Evolutionary conservation across 352 stramenopile genomes (phyloP).

Genomic region (Globisporangium recalcitrans): DNA sequence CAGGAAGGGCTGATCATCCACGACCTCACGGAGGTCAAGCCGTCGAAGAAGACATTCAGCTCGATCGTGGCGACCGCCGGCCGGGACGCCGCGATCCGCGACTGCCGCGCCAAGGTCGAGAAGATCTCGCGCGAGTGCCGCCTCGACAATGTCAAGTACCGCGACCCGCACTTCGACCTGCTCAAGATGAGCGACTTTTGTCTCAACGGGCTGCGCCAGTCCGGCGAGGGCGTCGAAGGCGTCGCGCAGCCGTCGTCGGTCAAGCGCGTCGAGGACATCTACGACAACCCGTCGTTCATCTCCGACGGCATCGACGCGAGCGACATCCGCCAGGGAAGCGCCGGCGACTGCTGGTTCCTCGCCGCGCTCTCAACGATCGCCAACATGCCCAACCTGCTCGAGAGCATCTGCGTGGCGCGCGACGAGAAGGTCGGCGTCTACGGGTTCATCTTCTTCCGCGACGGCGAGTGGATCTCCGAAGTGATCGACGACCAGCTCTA

Average conservation of each 20-base stretch:
- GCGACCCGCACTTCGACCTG: conserved; percentile 34
- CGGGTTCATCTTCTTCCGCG: conserved; percentile 45
- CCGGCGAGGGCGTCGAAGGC: conserved; percentile 11
- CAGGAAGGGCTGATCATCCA: conserved; percentile 4
- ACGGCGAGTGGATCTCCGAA: conserved; percentile 38
- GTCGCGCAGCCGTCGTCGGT: conserved; percentile 14
- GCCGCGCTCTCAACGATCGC: conserved; percentile 59
- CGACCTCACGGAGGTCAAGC: conserved; percentile 7
- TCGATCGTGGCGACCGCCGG: conserved; percentile 1
- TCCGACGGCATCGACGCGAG: conserved; percentile 38
- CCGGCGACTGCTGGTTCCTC: conserved; percentile 81
- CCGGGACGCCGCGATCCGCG: conserved; percentile 4
- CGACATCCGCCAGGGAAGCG: conserved; percentile 62
- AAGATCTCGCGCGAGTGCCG: conserved; percentile 34
- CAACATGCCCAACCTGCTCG: conserved; percentile 57
- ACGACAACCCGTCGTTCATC: conserved; percentile 42
- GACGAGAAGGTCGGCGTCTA: conserved; percentile 40
- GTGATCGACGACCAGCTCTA: conserved; percentile 41
- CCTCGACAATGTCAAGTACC: conserved; percentile 34
- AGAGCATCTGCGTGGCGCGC: conserved; percentile 44
- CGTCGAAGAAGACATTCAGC: conserved; percentile 1
- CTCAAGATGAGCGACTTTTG: conserved; percentile 14
- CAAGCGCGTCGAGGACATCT: conserved; percentile 27
- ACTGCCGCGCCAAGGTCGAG: conserved; percentile 25
- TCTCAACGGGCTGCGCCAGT: conserved; percentile 20